Percentiles rank a stretch among this genome's conserved stretches.
phyloP scores from a whole-genome alignment of 2,329 filamentous ascomycete genomes.

The Diaporthe capsici region DNA sequence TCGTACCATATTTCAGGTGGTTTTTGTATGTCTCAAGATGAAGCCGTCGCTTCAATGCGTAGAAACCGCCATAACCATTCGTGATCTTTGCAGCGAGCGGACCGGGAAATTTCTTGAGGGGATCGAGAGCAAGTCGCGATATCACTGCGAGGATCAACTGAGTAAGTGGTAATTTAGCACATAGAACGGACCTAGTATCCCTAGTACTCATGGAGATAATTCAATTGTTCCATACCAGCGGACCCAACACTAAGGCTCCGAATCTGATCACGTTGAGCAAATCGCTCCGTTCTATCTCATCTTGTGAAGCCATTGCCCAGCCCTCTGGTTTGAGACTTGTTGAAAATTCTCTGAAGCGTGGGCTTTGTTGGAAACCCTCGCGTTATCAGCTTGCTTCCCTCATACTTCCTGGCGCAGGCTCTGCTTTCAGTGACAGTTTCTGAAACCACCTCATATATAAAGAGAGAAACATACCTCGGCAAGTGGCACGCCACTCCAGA shows the following conservation, averaged over 20 bases:
- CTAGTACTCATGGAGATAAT: neutral
- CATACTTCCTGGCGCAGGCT: too few relatives aligned
- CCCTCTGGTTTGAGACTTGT: neutral
- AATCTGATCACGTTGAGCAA: neutral
- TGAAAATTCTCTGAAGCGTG: neutral
- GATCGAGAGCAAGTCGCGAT: neutral
- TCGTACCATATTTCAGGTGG: slow-evolving; percentile 18
- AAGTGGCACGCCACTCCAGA: neutral
- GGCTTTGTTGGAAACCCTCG: neutral
- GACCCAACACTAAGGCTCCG: neutral
- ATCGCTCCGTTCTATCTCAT: neutral
- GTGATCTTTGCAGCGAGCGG: neutral
- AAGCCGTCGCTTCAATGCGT: slow-evolving; percentile 7
- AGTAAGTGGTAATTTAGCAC: neutral
- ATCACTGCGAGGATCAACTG: neutral
- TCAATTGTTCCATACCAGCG: neutral
- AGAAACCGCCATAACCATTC: slow-evolving; percentile 10
- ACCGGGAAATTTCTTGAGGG: neutral
- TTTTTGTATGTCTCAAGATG: slow-evolving; percentile 14
- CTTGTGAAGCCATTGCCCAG: neutral
- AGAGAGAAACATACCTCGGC: neutral
- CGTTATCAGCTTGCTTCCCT: neutral
- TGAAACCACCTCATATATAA: neutral
- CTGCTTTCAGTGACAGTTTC: neutral
- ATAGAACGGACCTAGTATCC: neutral